phyloP scores from a whole-genome alignment of 805 yeast genomes.

The Metschnikowia baotianmanensis region DNA sequence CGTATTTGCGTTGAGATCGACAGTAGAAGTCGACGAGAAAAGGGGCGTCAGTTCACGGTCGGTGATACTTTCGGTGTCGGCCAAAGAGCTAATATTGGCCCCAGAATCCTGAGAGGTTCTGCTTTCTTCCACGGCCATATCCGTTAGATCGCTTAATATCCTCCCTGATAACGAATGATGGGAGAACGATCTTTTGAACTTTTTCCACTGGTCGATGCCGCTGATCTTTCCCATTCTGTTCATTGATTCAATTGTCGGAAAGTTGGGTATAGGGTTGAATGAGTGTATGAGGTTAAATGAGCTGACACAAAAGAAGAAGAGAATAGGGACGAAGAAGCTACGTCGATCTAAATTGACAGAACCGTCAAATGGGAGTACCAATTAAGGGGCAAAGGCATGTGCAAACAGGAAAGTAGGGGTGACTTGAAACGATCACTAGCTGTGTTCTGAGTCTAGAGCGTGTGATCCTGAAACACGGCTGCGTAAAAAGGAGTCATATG shows the following conservation, averaged over 20 bases:
- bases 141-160: slow-evolving; percentile 1
- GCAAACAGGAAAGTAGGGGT: too few species aligned
- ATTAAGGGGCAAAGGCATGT: too few species aligned
- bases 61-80: slow-evolving; percentile 2
- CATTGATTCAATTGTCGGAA: background rate
- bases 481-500: too few species aligned
- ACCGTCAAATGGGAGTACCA: too few species aligned
- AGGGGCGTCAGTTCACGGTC: slow-evolving; percentile 8
- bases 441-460: too few species aligned
- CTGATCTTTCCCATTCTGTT: background rate
- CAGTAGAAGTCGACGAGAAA: slow-evolving; percentile 6
- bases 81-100: background rate
- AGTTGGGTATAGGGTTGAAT: too few species aligned
- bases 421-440: too few species aligned
- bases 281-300: too few species aligned
- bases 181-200: slow-evolving; percentile 13
- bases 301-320: too few species aligned
- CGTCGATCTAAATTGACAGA: too few species aligned
- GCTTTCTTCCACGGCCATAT: background rate
- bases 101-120: background rate
- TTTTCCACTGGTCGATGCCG: slow-evolving; percentile 9
- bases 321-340: background rate
- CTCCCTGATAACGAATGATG: slow-evolving; percentile 8
- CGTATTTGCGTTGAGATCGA: slow-evolving; percentile 1
- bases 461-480: too few species aligned